A percentile compares a stretch with the other conserved stretches of the same genome.
Conservation (phyloP, 306 rosid genomes). For the Mucuna pruriens region DNA sequence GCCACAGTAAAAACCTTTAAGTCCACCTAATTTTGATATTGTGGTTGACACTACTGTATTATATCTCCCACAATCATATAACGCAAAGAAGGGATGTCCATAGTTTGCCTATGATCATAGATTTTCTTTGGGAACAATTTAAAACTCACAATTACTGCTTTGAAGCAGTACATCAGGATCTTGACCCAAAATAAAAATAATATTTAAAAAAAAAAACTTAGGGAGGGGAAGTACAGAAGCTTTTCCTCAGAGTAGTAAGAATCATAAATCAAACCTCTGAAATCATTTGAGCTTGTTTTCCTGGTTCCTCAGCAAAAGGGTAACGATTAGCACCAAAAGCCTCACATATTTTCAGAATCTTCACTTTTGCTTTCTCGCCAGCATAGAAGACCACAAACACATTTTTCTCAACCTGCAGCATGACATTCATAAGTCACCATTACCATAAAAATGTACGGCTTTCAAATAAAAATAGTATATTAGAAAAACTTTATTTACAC, state of each 20-base stretch:
- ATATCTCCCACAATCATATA: conserved; percentile 15
- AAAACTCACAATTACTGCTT: conserved; percentile 7
- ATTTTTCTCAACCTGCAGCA: conserved; percentile 81
- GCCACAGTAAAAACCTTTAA: neutral
- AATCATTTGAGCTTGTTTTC: conserved; percentile 55
- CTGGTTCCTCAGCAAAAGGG: conserved; percentile 72
- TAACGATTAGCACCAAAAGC: conserved; percentile 97
- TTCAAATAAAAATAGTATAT: neutral
- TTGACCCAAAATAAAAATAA: too few species aligned
- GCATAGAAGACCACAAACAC: conserved; percentile 89
- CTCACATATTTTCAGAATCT: conserved; percentile 91
- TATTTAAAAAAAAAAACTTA: neutral
- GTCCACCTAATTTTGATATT: too few species aligned
- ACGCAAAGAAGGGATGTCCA: neutral
- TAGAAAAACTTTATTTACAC: neutral
- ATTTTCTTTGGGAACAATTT: too few species aligned
- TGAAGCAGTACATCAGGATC: neutral
- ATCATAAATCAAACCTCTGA: conserved; percentile 45
- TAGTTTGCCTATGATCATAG: neutral
- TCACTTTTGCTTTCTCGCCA: conserved; percentile 83
- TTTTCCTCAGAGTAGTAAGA: conserved; percentile 34
- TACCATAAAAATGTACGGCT: neutral
- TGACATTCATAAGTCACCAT: conserved; percentile 26
- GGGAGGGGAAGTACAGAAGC: neutral
- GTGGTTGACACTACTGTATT: neutral